Conservation (phyloP, 176 grass and related monocot species). For the Luzula sylvatica region DNA sequence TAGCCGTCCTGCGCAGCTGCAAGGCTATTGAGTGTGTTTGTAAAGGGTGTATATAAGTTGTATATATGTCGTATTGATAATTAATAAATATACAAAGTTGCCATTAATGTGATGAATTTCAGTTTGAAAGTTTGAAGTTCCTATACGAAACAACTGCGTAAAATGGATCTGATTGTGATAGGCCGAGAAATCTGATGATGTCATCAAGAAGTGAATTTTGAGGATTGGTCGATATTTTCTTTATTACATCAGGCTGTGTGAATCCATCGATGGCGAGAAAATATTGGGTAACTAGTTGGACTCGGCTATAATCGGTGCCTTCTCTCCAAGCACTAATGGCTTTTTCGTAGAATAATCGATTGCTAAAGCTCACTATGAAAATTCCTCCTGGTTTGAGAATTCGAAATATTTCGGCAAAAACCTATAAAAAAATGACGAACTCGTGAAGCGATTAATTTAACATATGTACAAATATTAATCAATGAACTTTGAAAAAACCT, state of each 20-base stretch:
- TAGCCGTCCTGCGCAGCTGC: slow-evolving; percentile 40
- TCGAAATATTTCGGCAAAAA: slow-evolving; percentile 78
- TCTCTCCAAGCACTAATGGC: slow-evolving; percentile 75
- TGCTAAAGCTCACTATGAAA: slow-evolving; percentile 88
- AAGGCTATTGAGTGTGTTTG: slow-evolving; percentile 23
- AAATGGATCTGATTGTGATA: slow-evolving; percentile 57
- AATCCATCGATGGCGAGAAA: slow-evolving; percentile 81
- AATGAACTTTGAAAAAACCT: no score
- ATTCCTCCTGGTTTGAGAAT: slow-evolving; percentile 78
- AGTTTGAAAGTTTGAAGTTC: slow-evolving; percentile 50
- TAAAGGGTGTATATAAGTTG: background rate
- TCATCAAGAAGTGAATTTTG: slow-evolving; percentile 34
- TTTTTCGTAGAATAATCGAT: slow-evolving; percentile 90
- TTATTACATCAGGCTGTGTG: slow-evolving; percentile 64
- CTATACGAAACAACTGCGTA: slow-evolving; percentile 73
- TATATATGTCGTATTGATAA: slow-evolving; percentile 1
- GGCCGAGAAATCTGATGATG: slow-evolving; percentile 53
- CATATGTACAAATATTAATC: no score
- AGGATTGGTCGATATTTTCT: slow-evolving; percentile 38
- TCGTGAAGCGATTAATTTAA: no score
- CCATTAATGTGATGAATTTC: background rate
- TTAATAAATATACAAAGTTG: background rate
- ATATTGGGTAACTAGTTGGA: slow-evolving; percentile 76
- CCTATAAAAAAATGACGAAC: slow-evolving; percentile 19
- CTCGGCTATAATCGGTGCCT: slow-evolving; percentile 66